A percentile compares a stretch with the other conserved stretches of the same genome.
Evolutionary conservation across 495 filamentous ascomycete genomes (phyloP).

Genomic region (Trichoderma orchidacearum): DNA sequence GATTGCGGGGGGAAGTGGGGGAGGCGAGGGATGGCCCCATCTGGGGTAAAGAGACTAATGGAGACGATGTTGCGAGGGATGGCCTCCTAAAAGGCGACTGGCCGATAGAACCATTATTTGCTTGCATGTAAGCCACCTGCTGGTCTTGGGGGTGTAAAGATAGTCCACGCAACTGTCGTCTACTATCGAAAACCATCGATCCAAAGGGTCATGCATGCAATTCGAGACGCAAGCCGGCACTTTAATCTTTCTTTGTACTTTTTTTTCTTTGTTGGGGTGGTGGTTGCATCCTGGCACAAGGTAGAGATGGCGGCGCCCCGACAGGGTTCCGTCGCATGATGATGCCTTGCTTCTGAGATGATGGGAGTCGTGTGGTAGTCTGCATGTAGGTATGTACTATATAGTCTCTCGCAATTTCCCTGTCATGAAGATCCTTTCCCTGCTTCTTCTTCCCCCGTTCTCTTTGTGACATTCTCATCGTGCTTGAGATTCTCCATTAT

Average conservation of each 20-base stretch:
- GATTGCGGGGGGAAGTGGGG: not conserved
- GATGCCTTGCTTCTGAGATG: not conserved
- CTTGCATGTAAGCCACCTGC: not conserved
- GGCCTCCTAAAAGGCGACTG: not conserved
- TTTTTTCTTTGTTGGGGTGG: no score
- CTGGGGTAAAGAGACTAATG: not conserved
- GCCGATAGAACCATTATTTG: not conserved
- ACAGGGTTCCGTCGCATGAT: not conserved
- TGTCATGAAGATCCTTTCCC: not conserved
- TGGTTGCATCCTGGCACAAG: no score
- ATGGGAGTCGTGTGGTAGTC: not conserved
- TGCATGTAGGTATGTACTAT: not conserved
- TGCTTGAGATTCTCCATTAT: not conserved
- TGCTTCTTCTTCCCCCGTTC: not conserved
- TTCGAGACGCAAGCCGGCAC: no score
- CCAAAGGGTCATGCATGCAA: not conserved
- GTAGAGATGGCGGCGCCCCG: not conserved
- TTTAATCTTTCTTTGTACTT: no score
- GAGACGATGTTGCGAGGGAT: not conserved
- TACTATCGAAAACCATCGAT: not conserved
- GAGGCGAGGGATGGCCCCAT: not conserved
- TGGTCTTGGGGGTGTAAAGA: not conserved
- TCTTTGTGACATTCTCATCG: not conserved
- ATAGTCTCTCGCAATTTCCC: not conserved
- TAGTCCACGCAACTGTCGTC: not conserved